These are phyloP conservation scores for Colletotrichum nymphaeae DNA, from an alignment of 2,329 filamentous ascomycete genomes.

Conservation along the genomic window DNA sequence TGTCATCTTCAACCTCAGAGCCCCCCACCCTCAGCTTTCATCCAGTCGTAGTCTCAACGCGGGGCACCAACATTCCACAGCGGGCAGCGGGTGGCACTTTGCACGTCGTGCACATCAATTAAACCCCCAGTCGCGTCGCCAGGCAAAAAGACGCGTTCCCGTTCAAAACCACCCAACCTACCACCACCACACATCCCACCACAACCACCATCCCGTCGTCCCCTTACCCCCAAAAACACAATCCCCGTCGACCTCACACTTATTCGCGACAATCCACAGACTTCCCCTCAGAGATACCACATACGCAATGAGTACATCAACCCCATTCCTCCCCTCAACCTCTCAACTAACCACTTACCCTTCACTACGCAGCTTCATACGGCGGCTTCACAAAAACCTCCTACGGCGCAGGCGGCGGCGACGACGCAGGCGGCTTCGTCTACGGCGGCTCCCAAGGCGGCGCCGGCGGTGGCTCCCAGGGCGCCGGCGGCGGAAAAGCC, in stretches of 20 bases:
- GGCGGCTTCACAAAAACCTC: slow-evolving; percentile 50
- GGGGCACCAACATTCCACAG: slow-evolving; percentile 16
- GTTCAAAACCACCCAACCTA: slow-evolving; percentile 29
- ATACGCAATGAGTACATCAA: slow-evolving; percentile 7
- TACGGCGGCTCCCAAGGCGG: slow-evolving; percentile 70
- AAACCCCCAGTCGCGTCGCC: slow-evolving; percentile 30
- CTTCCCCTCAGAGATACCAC: neutral
- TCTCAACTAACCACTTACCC: neutral
- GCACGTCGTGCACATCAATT: slow-evolving; percentile 23
- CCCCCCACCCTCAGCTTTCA: neutral
- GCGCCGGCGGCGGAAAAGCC: slow-evolving; percentile 62
- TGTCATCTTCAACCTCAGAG: neutral
- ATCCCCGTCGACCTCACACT: neutral
- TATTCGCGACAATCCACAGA: neutral
- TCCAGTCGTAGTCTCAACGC: neutral
- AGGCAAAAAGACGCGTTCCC: slow-evolving; percentile 28
- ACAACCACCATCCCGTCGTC: neutral
- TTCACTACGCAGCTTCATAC: slow-evolving; percentile 56
- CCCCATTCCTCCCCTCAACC: too few relatives aligned
- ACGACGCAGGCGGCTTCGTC: slow-evolving; percentile 72
- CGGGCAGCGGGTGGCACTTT: neutral
- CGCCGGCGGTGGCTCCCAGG: slow-evolving; percentile 68
- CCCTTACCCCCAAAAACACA: slow-evolving; percentile 9
- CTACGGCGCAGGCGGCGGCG: slow-evolving; percentile 67
- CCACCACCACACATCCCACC: slow-evolving; percentile 46